Percentiles rank a stretch among this genome's conserved stretches.
Evolutionary conservation across 2,329 filamentous ascomycete species (phyloP).

Genomic region (Orbilia blumenaviensis): DNA sequence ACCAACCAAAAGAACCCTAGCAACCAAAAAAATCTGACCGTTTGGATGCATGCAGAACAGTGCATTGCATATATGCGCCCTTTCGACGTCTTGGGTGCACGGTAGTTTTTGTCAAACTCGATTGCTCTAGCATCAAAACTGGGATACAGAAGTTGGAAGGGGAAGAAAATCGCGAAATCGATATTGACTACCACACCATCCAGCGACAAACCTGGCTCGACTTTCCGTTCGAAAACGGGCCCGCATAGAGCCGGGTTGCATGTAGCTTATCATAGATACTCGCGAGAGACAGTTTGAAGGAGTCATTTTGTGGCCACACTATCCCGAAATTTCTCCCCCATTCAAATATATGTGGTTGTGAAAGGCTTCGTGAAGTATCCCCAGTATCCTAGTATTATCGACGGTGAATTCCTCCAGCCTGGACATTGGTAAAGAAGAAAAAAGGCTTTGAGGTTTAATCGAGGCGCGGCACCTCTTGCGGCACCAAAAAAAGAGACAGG

Average conservation of each 20-base stretch:
- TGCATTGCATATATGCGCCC: constrained; percentile 42
- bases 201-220: constrained; percentile 25
- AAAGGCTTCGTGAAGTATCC: neutral
- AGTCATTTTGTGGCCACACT: constrained; percentile 38
- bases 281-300: constrained; percentile 15
- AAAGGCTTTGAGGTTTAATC: constrained; percentile 9
- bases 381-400: neutral
- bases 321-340: neutral
- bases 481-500: constrained; percentile 6
- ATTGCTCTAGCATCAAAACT: neutral
- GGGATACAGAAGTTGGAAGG: neutral
- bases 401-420: constrained; percentile 39
- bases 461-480: constrained; percentile 20
- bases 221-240: constrained; percentile 36
- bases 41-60: constrained; percentile 31
- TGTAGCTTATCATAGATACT: constrained; percentile 33
- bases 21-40: constrained; percentile 28
- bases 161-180: constrained; percentile 32
- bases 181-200: constrained; percentile 25
- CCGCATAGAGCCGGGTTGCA: constrained; percentile 28
- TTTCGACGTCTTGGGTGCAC: constrained; percentile 32
- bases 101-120: neutral
- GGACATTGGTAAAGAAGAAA: constrained; percentile 11
- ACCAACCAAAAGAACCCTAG: constrained; percentile 14
- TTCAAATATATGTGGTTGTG: neutral